These are phyloP conservation scores for Eucalyptus sp. DNA, from an alignment of 345 rosid genomes.

Conservation along the genomic window DNA sequence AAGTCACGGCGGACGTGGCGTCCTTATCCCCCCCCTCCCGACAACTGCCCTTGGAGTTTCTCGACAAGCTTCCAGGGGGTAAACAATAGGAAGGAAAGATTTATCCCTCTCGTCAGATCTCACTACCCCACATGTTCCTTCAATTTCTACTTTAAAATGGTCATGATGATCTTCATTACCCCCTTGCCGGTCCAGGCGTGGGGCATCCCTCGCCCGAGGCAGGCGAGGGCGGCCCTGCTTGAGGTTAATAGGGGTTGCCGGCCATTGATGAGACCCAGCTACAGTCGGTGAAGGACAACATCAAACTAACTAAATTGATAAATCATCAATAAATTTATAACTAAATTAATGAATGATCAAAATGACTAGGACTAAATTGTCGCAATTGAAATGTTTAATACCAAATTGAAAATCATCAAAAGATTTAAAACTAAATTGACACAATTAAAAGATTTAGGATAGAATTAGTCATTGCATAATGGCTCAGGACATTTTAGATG, in stretches of 20 bases:
- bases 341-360: not conserved
- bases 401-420: too few relatives aligned
- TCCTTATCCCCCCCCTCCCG: not conserved
- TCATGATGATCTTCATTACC: not conserved
- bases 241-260: not conserved
- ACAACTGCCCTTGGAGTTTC: not conserved
- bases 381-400: fast-evolving
- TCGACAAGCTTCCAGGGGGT: not conserved
- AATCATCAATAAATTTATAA: not conserved
- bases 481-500: too few relatives aligned
- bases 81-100: not conserved
- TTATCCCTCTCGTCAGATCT: not conserved
- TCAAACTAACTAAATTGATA: not conserved
- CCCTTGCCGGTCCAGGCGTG: not conserved
- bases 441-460: not conserved
- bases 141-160: not conserved
- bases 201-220: not conserved
- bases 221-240: not conserved
- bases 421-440: too few relatives aligned
- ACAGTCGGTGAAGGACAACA: not conserved
- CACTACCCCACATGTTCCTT: not conserved
- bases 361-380: not conserved
- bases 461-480: not conserved
- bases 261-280: not conserved
- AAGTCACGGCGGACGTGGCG: not conserved